Evolutionary conservation across 176 grass and related monocot genomes (phyloP), one percentile per base, ranked within the genome.

Genomic region (Echinochloa phyllopogon): DNA sequence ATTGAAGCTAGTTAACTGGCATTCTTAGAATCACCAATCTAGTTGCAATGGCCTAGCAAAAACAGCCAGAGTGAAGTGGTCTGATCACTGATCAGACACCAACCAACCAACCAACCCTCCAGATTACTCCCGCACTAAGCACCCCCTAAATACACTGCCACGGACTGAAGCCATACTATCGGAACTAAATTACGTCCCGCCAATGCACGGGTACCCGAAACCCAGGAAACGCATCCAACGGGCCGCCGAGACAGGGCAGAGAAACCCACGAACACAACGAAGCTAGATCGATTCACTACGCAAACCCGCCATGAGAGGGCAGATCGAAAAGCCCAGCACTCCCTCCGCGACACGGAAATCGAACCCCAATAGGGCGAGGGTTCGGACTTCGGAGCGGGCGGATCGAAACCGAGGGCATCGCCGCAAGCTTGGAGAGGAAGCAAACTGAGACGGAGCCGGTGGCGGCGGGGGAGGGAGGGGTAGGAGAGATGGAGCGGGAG

Each of bases 351-450:
- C 15, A n/a, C 10, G 29, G 11, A 14, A 27, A 48, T 13, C 62
- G 8, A 72, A 6, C n/a, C 29, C 29, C 71, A 2, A 10, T 25
- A 15, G 4, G 14, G 1, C 47, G 2, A 40, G 36, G 38, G 37
- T 13, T 17, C 45, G 20, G 60, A 0, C 12, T 41, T 12, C 60
- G 2, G 3, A 0, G 77, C 59, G 58, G 61, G 50, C 87, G 66
- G 67, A 87, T 77, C 62, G 78, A 60, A 43, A 1, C 70, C 42
- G 49, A 33, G 82, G 73, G 74, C 49, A 85, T 74, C 53, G 44
- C 40, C 48, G 45, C 38, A 86, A 27, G 33, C 79, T 86, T 86
- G 70, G 47, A 87, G 84, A 61, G 65, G 82, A 86, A 85, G 76
- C 76, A 91, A 88, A 82, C 82, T 56, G 67, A 42, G 86, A 73